phyloP scores from a whole-genome alignment of 495 filamentous ascomycete genomes.

The Podospora bellae-mahoneyi region DNA sequence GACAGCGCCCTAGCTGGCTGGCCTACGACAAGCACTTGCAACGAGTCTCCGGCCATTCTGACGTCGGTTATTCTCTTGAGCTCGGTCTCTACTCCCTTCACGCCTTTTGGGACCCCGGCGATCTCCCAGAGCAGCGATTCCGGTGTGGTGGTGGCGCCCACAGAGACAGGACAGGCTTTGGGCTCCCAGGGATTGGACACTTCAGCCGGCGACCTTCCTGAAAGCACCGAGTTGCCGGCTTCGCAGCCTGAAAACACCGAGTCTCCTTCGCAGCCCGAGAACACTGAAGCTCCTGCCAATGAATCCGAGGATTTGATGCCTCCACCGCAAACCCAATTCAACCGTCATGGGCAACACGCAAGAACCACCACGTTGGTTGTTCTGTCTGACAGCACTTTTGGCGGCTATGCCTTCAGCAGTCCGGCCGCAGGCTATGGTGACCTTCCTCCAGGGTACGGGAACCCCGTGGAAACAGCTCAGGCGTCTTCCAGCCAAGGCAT shows the following conservation, averaged over 20 bases:
- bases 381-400: conserved; percentile 2
- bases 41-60: not conserved
- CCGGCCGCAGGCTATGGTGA: conserved; percentile 17
- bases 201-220: not conserved
- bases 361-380: not conserved
- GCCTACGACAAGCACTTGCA: not conserved
- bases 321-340: conserved; percentile 26
- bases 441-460: conserved; percentile 15
- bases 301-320: conserved; percentile 5
- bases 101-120: not conserved
- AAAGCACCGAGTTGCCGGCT: not conserved
- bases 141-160: not conserved
- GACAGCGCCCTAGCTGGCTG: conserved; percentile 5
- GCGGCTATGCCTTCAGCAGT: conserved; percentile 17
- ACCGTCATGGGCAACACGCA: conserved; percentile 9
- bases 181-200: not conserved
- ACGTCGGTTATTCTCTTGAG: not conserved
- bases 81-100: not conserved
- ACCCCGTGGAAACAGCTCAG: not conserved
- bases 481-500: not conserved
- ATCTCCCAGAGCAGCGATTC: not conserved
- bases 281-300: not conserved
- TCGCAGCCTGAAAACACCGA: not conserved
- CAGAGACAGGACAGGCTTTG: not conserved
- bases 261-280: not conserved